A percentile compares a stretch with the other conserved stretches of the same genome.
phyloP scores from a whole-genome alignment of 164 flowering plant genomes.

The Stephania cephalantha region DNA sequence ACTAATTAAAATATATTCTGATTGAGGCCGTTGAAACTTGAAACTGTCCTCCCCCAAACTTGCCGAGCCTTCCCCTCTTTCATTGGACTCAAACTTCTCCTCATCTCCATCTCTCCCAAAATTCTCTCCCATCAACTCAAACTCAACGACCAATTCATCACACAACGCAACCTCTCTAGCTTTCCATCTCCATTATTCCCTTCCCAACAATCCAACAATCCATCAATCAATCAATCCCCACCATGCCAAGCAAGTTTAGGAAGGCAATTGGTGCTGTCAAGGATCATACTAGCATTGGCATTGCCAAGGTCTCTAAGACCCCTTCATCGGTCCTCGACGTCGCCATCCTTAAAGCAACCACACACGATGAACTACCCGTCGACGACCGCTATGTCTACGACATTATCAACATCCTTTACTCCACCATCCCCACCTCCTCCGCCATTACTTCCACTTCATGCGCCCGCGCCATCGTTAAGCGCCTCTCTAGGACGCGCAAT shows the following conservation, averaged over 20 bases:
- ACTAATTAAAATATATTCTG: too few species aligned
- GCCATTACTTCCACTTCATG: slow-evolving; percentile 44
- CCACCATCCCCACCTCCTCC: slow-evolving; percentile 39
- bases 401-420: slow-evolving; percentile 40
- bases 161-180: too few species aligned
- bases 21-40: background rate
- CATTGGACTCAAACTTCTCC: background rate
- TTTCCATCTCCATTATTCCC: background rate
- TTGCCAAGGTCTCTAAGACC: slow-evolving; percentile 56
- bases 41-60: background rate
- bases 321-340: slow-evolving; percentile 47
- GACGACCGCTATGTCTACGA: slow-evolving; percentile 56
- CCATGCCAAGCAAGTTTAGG: slow-evolving; percentile 80
- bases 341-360: slow-evolving; percentile 66
- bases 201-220: background rate
- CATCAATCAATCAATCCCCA: too few species aligned
- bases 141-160: background rate
- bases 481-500: slow-evolving; percentile 60
- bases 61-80: background rate
- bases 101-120: background rate
- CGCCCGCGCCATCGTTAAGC: slow-evolving; percentile 44
- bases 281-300: slow-evolving; percentile 88
- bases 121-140: background rate
- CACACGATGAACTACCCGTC: slow-evolving; percentile 62
- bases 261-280: slow-evolving; percentile 82